Evolutionary conservation across 148 eudicot species (phyloP).

Genomic region (Nyssa sinensis): DNA sequence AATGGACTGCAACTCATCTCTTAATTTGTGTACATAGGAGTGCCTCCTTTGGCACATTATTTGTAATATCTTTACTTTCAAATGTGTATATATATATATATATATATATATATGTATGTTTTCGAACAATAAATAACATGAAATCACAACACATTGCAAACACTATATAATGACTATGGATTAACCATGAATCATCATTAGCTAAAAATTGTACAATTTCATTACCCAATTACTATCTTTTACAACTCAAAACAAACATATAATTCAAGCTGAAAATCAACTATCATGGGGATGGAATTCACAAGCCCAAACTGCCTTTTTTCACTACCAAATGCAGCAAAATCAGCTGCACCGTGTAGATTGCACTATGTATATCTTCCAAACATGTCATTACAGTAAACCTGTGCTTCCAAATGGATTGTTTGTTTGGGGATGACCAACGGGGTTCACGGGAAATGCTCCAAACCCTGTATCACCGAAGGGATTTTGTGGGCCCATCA

Average conservation of each 20-base stretch:
- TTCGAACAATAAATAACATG: background rate
- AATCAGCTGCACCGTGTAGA: constrained; percentile 20
- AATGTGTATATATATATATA: too few species aligned
- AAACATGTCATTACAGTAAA: constrained; percentile 23
- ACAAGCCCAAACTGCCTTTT: constrained; percentile 13
- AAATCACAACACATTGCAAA: background rate
- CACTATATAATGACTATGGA: background rate
- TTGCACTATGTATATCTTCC: constrained; percentile 16
- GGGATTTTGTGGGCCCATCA: constrained; percentile 40
- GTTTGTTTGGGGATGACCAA: background rate
- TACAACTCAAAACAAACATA: constrained; percentile 9
- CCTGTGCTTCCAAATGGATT: constrained; percentile 41
- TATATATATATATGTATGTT: background rate
- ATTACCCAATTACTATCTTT: background rate
- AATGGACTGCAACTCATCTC: background rate
- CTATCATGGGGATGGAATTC: background rate
- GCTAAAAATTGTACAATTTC: background rate
- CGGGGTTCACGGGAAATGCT: background rate
- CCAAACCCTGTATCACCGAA: background rate
- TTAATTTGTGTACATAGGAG: too few species aligned
- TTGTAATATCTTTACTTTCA: too few species aligned
- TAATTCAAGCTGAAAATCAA: constrained; percentile 18
- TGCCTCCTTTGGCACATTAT: too few species aligned
- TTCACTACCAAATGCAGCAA: constrained; percentile 26
- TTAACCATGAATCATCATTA: background rate